Evolutionary conservation across 768 basidiomycete genomes (phyloP), one percentile per base, ranked within the genome.

Genomic region (Suillus variegatus): DNA sequence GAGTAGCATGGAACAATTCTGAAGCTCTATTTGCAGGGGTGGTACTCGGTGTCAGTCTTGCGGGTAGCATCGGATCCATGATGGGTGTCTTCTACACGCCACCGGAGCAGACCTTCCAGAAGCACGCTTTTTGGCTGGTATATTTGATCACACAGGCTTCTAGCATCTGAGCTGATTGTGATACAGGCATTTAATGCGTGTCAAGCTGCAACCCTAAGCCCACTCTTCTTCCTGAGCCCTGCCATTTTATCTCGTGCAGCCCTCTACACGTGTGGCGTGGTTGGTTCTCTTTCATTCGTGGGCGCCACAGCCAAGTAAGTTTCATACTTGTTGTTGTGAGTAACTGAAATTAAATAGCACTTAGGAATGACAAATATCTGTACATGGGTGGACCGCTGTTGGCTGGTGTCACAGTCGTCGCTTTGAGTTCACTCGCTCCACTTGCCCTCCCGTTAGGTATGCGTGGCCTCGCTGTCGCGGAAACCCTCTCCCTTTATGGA

Each of bases 371-470:
- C 77, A 90, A 88, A 73, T 96, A 92, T 74, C 79, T 96, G 44
- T 89, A 92, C 75, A 85, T 93, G 79, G 94, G 94, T 38, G 94
- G 92, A 10, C 93, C 94, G 5, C 86, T 96, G 52, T 84, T 97
- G 36, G 94, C 93, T 18, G 94, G 94, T 64, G 86, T 97, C 13
- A 92, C 92, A 16, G 93, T 95, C 22, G 92, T 96, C 22, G 92
- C 94, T 28, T 83, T 94, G 38, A 88, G 89, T 72, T 90, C 89
- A n/a, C 79, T 97, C 51, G 94, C 94, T 12, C 94, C 94, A 0
- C 89, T 96, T 88, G 86, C 90, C 22, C 86, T 95, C n/a, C 93
- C 94, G 14, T 85, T 93, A 68, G 92, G 92, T 62, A 77, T 93
- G 66, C 88, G 93, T 54, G 84, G 86, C 35, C 84, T 96, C 44